These are phyloP conservation scores for Boletus rufocinnamomeus DNA, from an alignment of 768 basidiomycete species.

Conservation along the genomic window DNA sequence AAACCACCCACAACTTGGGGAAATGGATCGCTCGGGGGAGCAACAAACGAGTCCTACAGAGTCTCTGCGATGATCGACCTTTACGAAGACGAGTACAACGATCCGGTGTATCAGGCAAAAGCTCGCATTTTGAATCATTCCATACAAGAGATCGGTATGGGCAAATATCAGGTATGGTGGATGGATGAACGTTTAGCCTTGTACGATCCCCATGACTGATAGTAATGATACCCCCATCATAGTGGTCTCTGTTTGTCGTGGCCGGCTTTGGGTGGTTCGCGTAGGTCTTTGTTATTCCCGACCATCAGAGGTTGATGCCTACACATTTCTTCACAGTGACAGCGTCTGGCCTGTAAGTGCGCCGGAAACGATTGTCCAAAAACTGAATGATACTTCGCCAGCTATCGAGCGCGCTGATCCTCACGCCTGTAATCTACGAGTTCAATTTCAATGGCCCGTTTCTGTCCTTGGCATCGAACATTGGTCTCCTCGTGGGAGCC, in stretches of 20 bases:
- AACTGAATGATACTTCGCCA: slow-evolving; percentile 13
- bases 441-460: slow-evolving; percentile 50
- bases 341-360: slow-evolving; percentile 43
- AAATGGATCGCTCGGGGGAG: neutral
- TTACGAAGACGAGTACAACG: slow-evolving; percentile 39
- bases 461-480: slow-evolving; percentile 51
- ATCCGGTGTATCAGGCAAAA: slow-evolving; percentile 52
- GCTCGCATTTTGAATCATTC: slow-evolving; percentile 48
- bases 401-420: slow-evolving; percentile 46
- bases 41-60: neutral
- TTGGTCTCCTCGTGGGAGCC: slow-evolving; percentile 54
- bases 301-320: neutral
- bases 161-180: slow-evolving; percentile 48
- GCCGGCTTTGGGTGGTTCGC: slow-evolving; percentile 46
- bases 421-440: slow-evolving; percentile 50
- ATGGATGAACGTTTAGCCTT: neutral
- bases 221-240: neutral
- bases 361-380: neutral
- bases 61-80: slow-evolving; percentile 24
- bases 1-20: neutral
- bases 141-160: slow-evolving; percentile 58
- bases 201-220: neutral
- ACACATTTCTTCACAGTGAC: slow-evolving; percentile 25
- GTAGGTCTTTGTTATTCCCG: slow-evolving; percentile 22
- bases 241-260: slow-evolving; percentile 43